A percentile compares a stretch with the other conserved stretches of the same genome.
Evolutionary conservation across 345 rosid genomes (phyloP).

Genomic region (Corchorus capsularis): DNA sequence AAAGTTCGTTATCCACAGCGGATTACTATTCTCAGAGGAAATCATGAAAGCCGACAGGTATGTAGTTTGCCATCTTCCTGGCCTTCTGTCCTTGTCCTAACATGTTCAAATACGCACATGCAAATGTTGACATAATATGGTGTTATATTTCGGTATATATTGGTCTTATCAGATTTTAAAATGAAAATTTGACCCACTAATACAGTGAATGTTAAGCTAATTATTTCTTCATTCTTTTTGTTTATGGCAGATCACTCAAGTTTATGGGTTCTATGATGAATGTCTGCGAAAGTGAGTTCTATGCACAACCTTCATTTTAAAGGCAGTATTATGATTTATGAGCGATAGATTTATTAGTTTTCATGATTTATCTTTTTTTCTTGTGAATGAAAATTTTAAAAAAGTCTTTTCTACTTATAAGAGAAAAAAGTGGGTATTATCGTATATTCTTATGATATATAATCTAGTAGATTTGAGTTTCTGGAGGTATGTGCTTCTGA

Average conservation of each 20-base stretch:
- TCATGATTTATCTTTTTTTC: background rate
- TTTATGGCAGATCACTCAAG: slow-evolving; percentile 91
- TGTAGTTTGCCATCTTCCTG: background rate
- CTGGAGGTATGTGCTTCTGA: background rate
- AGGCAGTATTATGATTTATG: background rate
- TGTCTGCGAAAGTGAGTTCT: slow-evolving; percentile 95
- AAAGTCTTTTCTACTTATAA: background rate
- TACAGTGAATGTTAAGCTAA: slow-evolving; percentile 23
- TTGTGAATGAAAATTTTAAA: background rate
- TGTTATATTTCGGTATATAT: background rate
- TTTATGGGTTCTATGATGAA: slow-evolving; percentile 98
- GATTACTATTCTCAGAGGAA: slow-evolving; percentile 84
- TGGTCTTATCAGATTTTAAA: background rate
- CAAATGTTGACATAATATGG: background rate
- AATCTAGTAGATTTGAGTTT: slow-evolving; percentile 10
- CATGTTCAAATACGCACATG: background rate
- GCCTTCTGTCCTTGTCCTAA: slow-evolving; percentile 1
- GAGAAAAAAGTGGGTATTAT: slow-evolving; percentile 9
- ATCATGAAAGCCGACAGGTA: slow-evolving; percentile 95
- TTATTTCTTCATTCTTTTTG: slow-evolving; percentile 23
- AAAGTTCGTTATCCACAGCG: slow-evolving; percentile 83
- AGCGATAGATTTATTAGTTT: background rate
- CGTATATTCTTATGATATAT: slow-evolving; percentile 14
- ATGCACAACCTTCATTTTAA: slow-evolving; percentile 11
- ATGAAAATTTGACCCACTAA: slow-evolving; percentile 3